Conservation (phyloP, 495 filamentous ascomycete genomes). For the Hypoxylon rickii region DNA sequence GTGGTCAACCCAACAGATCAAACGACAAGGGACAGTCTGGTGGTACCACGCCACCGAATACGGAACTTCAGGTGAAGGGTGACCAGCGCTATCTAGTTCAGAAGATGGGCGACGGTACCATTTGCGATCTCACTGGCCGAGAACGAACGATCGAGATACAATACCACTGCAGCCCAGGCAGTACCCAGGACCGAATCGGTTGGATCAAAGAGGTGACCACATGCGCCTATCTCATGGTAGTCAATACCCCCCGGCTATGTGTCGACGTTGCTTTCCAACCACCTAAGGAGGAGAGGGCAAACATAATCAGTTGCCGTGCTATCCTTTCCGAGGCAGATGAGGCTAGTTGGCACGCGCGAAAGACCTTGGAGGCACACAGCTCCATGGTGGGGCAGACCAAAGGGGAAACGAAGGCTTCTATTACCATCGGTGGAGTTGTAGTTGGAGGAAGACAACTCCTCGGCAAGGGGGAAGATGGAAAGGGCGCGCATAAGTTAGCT, state of each 20-base stretch:
- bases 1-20: slow-evolving; percentile 41
- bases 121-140: slow-evolving; percentile 88
- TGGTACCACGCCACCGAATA: slow-evolving; percentile 53
- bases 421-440: slow-evolving; percentile 55
- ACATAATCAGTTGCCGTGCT: slow-evolving; percentile 76
- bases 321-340: slow-evolving; percentile 66
- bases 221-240: slow-evolving; percentile 92
- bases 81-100: slow-evolving; percentile 91
- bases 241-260: slow-evolving; percentile 92
- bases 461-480: slow-evolving; percentile 46
- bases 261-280: slow-evolving; percentile 91
- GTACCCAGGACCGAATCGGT: slow-evolving; percentile 76
- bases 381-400: slow-evolving; percentile 53
- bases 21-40: slow-evolving; percentile 37
- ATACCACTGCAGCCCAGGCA: slow-evolving; percentile 88
- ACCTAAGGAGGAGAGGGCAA: slow-evolving; percentile 76
- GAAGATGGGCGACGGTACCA: slow-evolving; percentile 79
- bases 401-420: slow-evolving; percentile 36
- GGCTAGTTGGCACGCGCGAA: slow-evolving; percentile 58
- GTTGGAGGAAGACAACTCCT: slow-evolving; percentile 59
- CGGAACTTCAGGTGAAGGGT: slow-evolving; percentile 78
- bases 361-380: slow-evolving; percentile 56
- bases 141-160: slow-evolving; percentile 84
- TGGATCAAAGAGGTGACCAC: slow-evolving; percentile 96
- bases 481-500: slow-evolving; percentile 42